Conservation (phyloP, 345 rosid species). For the Limnanthes douglasii region DNA sequence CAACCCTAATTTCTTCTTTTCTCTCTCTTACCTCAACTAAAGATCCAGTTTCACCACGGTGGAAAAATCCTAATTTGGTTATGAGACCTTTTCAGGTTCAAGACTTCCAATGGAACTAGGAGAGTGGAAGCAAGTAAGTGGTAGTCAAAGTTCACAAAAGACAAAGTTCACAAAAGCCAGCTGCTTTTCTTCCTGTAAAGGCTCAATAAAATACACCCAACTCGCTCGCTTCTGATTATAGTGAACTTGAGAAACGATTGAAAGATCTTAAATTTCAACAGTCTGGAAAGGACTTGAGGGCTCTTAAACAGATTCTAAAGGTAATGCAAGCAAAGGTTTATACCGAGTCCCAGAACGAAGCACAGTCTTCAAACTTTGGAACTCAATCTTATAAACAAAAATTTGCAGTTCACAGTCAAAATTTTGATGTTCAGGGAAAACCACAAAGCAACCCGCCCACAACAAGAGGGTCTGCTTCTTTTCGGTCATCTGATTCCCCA, state of each 20-base stretch:
- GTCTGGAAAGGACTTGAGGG: slow-evolving; percentile 75
- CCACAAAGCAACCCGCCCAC: no score
- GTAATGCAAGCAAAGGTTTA: slow-evolving; percentile 68
- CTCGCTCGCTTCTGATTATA: slow-evolving; percentile 47
- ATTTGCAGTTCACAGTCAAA: slow-evolving; percentile 21
- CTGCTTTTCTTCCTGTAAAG: no score
- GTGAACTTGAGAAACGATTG: slow-evolving; percentile 63
- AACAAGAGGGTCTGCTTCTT: slow-evolving; percentile 20
- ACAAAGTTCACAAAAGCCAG: slow-evolving; percentile 20
- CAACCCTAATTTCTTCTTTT: no score
- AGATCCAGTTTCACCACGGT: slow-evolving; percentile 52
- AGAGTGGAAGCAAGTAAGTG: slow-evolving; percentile 73
- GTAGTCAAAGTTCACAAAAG: slow-evolving; percentile 32
- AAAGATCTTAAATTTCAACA: slow-evolving; percentile 71
- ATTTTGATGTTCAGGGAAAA: no score
- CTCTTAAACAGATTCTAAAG: slow-evolving; percentile 75
- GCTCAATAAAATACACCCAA: slow-evolving; percentile 22
- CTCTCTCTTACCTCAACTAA: no score
- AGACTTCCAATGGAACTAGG: slow-evolving; percentile 80
- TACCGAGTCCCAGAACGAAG: slow-evolving; percentile 45
- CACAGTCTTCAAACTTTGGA: slow-evolving; percentile 34
- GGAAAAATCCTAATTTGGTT: slow-evolving; percentile 57
- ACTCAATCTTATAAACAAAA: slow-evolving; percentile 20
- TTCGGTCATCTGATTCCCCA: slow-evolving; percentile 51
- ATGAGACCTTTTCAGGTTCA: slow-evolving; percentile 61